Evolutionary conservation across 2,329 filamentous ascomycete species (phyloP).

Genomic region (Aureobasidium sp.): DNA sequence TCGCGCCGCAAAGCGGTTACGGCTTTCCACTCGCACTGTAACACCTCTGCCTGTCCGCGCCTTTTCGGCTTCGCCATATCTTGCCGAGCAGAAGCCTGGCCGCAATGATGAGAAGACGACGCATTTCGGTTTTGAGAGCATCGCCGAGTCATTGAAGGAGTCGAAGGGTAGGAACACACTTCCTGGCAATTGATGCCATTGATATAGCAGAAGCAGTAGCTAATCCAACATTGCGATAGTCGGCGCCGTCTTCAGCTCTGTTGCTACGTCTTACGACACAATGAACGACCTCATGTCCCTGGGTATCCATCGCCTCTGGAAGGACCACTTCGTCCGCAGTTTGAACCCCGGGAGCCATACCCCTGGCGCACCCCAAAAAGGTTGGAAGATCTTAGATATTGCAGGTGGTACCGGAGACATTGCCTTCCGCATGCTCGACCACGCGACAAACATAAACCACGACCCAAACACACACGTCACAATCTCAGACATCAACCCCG

Average conservation of each 20-base stretch:
- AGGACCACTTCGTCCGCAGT: constrained; percentile 87
- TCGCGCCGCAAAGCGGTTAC: constrained; percentile 28
- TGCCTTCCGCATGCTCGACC: constrained; percentile 89
- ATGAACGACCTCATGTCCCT: constrained; percentile 99
- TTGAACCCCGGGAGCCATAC: constrained; percentile 67
- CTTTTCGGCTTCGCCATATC: background rate
- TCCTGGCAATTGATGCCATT: background rate
- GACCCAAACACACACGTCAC: constrained; percentile 78
- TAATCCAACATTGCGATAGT: constrained; percentile 43
- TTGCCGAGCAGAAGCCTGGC: constrained; percentile 10
- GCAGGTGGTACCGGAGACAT: constrained; percentile 97
- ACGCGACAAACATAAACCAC: constrained; percentile 71
- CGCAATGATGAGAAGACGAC: constrained; percentile 54
- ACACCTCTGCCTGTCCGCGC: background rate
- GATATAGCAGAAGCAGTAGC: constrained; percentile 21
- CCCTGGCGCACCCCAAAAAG: constrained; percentile 37
- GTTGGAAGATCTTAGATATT: constrained; percentile 82
- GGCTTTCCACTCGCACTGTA: constrained; percentile 18
- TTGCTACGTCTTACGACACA: constrained; percentile 87
- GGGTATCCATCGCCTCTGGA: constrained; percentile 94
- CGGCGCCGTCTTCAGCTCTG: constrained; percentile 85
- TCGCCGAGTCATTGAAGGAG: constrained; percentile 74
- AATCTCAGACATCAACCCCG: constrained; percentile 90
- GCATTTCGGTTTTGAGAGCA: constrained; percentile 85
- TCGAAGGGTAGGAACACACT: constrained; percentile 46